Conservation (phyloP, 2,329 filamentous ascomycete genomes). For the Fusarium sp. region DNA sequence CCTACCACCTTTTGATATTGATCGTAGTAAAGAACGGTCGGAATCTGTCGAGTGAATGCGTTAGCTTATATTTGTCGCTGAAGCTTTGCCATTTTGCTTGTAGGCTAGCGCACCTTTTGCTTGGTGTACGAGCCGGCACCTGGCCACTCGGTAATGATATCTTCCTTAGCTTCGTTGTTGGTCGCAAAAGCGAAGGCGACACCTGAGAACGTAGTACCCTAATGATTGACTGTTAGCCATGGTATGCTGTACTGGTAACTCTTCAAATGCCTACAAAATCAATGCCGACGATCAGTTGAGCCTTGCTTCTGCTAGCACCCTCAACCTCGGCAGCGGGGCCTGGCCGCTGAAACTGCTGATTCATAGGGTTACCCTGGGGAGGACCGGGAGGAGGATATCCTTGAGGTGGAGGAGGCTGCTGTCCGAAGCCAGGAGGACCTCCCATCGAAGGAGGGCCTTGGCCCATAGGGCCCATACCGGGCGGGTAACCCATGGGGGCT, state of each 20-base stretch:
- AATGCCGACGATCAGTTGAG: constrained; percentile 97
- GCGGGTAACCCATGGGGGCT: constrained; percentile 68
- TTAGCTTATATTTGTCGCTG: constrained; percentile 16
- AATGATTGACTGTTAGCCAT: constrained; percentile 24
- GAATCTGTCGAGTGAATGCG: constrained; percentile 70
- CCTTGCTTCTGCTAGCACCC: constrained; percentile 88
- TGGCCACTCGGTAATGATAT: constrained; percentile 99
- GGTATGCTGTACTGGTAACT: neutral
- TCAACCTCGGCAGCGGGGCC: constrained; percentile 78
- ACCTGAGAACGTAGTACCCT: constrained; percentile 98
- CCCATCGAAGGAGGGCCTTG: constrained; percentile 54
- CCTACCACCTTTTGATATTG: constrained; percentile 99
- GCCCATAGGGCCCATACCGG: constrained; percentile 57
- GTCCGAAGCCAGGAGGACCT: constrained; percentile 51
- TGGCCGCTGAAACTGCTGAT: constrained; percentile 55
- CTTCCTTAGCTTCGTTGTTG: constrained; percentile 96
- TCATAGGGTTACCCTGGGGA: constrained; percentile 52
- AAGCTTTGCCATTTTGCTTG: neutral
- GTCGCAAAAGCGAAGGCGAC: constrained; percentile 97
- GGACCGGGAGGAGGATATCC: constrained; percentile 58
- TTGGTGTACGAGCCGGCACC: constrained; percentile 97
- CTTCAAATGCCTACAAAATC: constrained; percentile 78
- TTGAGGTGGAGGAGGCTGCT: constrained; percentile 48
- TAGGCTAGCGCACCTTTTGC: constrained; percentile 77
- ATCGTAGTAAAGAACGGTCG: constrained; percentile 99